A percentile compares a stretch with the other conserved stretches of the same genome.
phyloP scores from a whole-genome alignment of 495 filamentous ascomycete species.

The Penicillium subrubescens region DNA sequence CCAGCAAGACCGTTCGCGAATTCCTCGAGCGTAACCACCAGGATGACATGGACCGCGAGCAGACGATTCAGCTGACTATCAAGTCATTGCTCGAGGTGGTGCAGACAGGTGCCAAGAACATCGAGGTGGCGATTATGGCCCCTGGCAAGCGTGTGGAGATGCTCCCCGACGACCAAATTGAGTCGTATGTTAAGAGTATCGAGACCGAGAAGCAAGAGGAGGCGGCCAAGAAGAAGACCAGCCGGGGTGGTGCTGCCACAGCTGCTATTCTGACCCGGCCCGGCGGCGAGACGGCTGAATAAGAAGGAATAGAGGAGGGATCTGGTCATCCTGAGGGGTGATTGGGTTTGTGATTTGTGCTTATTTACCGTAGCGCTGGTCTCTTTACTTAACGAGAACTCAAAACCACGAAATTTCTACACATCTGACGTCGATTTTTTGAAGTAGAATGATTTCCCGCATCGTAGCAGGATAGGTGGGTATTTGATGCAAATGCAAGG shows the following conservation, averaged over 20 bases:
- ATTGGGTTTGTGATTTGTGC: constrained; percentile 21
- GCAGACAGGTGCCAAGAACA: constrained; percentile 98
- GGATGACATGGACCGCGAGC: constrained; percentile 91
- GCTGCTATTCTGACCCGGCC: constrained; percentile 76
- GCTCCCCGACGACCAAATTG: constrained; percentile 92
- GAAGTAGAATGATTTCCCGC: constrained; percentile 1
- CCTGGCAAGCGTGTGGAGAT: constrained; percentile 92
- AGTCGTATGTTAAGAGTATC: constrained; percentile 95
- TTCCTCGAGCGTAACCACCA: constrained; percentile 99
- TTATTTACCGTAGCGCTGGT: constrained; percentile 36
- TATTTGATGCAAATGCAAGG: constrained; percentile 20
- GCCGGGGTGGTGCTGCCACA: constrained; percentile 73
- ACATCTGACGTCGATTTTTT: constrained; percentile 1
- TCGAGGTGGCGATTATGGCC: constrained; percentile 98
- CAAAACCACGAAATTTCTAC: constrained; percentile 31
- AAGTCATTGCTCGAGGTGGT: constrained; percentile 98
- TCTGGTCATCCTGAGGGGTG: constrained; percentile 8
- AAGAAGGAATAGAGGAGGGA: constrained; percentile 9
- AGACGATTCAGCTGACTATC: constrained; percentile 95
- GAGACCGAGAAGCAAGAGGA: constrained; percentile 99
- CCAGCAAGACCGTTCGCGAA: constrained; percentile 97
- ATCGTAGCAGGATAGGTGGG: constrained; percentile 21
- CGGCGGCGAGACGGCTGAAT: constrained; percentile 46
- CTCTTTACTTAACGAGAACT: constrained; percentile 26
- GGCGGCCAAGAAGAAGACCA: constrained; percentile 93